These are phyloP conservation scores for Imleria badia DNA, from an alignment of 768 basidiomycete species.

Conservation along the genomic window DNA sequence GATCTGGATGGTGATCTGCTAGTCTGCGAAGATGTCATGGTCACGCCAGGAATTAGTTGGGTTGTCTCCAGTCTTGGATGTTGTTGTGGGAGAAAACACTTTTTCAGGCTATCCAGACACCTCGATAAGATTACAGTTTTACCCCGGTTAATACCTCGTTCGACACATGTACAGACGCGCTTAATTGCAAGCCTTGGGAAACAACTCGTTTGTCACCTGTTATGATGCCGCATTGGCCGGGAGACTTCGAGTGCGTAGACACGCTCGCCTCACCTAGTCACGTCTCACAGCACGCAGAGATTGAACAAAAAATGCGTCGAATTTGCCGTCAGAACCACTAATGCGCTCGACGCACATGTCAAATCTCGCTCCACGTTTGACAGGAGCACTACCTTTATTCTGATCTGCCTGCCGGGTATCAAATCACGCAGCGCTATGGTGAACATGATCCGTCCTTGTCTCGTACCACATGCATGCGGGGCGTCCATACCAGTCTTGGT, in stretches of 20 bases:
- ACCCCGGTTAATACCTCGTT: neutral
- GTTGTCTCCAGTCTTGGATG: slow-evolving; percentile 10
- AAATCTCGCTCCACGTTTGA: slow-evolving; percentile 82
- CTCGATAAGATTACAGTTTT: no score
- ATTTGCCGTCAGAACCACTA: slow-evolving; percentile 75
- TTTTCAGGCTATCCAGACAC: no score
- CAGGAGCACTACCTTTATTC: slow-evolving; percentile 96
- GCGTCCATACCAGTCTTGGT: neutral
- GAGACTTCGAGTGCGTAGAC: slow-evolving; percentile 73
- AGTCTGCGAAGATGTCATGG: slow-evolving; percentile 50
- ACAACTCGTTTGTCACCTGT: slow-evolving; percentile 68
- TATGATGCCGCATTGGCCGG: slow-evolving; percentile 95
- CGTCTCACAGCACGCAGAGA: slow-evolving; percentile 8
- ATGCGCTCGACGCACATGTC: slow-evolving; percentile 69
- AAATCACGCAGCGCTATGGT: slow-evolving; percentile 97
- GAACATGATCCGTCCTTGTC: no score
- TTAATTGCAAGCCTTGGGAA: slow-evolving; percentile 46
- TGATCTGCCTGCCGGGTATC: slow-evolving; percentile 92
- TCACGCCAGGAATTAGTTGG: slow-evolving; percentile 49
- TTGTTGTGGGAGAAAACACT: no score
- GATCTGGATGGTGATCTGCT: slow-evolving; percentile 52
- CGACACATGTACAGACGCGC: slow-evolving; percentile 36
- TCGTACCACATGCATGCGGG: neutral
- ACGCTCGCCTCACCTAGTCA: neutral
- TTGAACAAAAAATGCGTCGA: slow-evolving; percentile 72